Evolutionary conservation across 345 rosid species (phyloP).

Genomic region (Chamaenerion angustifolium): DNA sequence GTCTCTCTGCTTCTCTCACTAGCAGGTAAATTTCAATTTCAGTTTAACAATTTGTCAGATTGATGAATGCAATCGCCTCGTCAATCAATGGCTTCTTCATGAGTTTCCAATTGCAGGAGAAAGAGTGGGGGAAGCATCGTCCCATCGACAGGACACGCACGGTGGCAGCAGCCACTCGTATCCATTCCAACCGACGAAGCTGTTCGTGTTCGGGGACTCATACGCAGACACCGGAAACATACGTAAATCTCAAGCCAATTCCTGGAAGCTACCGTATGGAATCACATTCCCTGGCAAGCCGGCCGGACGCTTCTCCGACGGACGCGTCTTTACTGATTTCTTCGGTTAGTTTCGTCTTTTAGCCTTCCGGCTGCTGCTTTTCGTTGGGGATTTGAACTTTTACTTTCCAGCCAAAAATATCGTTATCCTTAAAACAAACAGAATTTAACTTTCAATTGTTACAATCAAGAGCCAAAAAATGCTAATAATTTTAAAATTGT

Average conservation of each 20-base stretch:
- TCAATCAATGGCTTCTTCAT: no score
- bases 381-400: not conserved
- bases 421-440: no score
- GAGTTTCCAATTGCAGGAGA: no score
- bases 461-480: no score
- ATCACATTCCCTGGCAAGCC: slow-evolving; percentile 52
- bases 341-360: slow-evolving; percentile 9
- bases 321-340: slow-evolving; percentile 44
- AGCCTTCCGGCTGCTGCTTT: not conserved
- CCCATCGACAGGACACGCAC: not conserved
- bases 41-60: no score
- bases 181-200: slow-evolving; percentile 22
- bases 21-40: no score
- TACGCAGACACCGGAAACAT: slow-evolving; percentile 52
- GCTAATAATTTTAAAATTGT: no score
- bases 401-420: not conserved
- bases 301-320: slow-evolving; percentile 51
- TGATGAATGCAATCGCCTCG: no score
- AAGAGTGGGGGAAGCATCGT: no score
- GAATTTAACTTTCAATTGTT: no score
- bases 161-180: not conserved
- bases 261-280: slow-evolving; percentile 56
- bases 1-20: no score
- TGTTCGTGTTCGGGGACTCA: slow-evolving; percentile 63
- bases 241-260: slow-evolving; percentile 10